Conservation (phyloP, 2,329 filamentous ascomycete species). For the Lecanosticta acicola region DNA sequence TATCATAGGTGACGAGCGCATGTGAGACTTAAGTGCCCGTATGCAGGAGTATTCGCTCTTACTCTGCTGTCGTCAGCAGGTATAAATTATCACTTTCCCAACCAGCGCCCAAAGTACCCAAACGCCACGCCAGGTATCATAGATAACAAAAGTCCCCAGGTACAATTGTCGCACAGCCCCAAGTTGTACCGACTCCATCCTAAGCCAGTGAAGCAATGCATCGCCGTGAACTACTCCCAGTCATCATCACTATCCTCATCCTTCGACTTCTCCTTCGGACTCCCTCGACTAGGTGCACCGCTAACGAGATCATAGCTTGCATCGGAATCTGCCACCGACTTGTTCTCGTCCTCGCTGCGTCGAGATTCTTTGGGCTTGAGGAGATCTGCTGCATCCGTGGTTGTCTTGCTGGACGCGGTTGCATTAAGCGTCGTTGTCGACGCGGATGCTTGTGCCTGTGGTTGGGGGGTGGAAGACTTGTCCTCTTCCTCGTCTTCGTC, state of each 20-base stretch:
- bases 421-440: constrained; percentile 29
- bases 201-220: no score
- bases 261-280: constrained; percentile 51
- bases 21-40: no score
- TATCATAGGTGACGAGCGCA: no score
- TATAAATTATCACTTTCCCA: no score
- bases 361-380: constrained; percentile 62
- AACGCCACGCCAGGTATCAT: no score
- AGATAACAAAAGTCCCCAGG: no score
- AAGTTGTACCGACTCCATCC: no score
- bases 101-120: no score
- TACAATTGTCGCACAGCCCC: no score
- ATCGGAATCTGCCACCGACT: constrained; percentile 87
- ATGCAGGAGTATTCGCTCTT: no score
- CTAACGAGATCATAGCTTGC: constrained; percentile 89
- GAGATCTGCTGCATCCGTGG: constrained; percentile 25
- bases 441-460: constrained; percentile 20
- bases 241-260: constrained; percentile 31
- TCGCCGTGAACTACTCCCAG: constrained; percentile 33
- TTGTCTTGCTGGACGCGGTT: constrained; percentile 14
- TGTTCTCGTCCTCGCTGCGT: constrained; percentile 66
- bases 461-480: constrained; percentile 35
- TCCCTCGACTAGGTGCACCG: constrained; percentile 67
- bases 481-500: constrained; percentile 62
- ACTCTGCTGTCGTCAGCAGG: no score